A percentile compares a stretch with the other conserved stretches of the same genome.
phyloP scores from a whole-genome alignment of 2,329 filamentous ascomycete species.

The Venturia oleaginea region DNA sequence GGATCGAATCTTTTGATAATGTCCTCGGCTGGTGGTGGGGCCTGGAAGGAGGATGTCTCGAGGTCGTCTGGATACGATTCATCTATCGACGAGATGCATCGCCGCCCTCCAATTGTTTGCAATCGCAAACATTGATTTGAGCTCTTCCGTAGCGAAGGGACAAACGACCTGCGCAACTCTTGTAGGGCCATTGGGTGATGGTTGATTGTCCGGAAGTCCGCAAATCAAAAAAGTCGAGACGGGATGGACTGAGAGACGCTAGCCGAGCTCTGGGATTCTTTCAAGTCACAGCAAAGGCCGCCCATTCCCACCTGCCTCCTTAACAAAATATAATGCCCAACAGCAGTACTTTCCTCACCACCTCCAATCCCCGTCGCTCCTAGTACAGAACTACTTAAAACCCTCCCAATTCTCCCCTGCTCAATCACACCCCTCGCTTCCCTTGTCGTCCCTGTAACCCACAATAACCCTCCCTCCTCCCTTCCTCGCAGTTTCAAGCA shows the following conservation, averaged over 20 bases:
- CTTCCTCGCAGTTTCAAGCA: conserved; percentile 32
- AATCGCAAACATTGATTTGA: not conserved
- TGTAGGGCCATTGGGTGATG: conserved; percentile 6
- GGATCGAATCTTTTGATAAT: conserved; percentile 40
- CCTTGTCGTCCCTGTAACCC: conserved; percentile 36
- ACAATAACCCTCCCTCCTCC: conserved; percentile 37
- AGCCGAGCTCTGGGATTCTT: too few relatives aligned
- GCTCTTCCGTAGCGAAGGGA: not conserved
- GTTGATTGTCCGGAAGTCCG: not conserved
- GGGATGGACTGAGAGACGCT: not conserved
- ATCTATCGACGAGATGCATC: conserved; percentile 2
- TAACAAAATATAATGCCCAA: conserved; percentile 42
- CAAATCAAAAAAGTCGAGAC: not conserved
- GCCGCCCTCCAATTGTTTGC: not conserved
- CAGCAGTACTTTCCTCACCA: conserved; percentile 15
- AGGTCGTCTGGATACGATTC: conserved; percentile 31
- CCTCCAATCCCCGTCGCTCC: conserved; percentile 20
- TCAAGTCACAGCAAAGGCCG: too few relatives aligned
- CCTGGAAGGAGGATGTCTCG: conserved; percentile 39
- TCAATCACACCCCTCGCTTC: conserved; percentile 36
- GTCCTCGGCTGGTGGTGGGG: conserved; percentile 30
- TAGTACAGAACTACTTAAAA: conserved; percentile 29
- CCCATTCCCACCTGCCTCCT: conserved; percentile 36
- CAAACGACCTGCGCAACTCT: not conserved
- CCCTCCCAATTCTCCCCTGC: conserved; percentile 34